Evolutionary conservation across 805 yeast genomes (phyloP), one percentile per base, ranked within the genome.

Genomic region (Babjeviella inositovora): DNA sequence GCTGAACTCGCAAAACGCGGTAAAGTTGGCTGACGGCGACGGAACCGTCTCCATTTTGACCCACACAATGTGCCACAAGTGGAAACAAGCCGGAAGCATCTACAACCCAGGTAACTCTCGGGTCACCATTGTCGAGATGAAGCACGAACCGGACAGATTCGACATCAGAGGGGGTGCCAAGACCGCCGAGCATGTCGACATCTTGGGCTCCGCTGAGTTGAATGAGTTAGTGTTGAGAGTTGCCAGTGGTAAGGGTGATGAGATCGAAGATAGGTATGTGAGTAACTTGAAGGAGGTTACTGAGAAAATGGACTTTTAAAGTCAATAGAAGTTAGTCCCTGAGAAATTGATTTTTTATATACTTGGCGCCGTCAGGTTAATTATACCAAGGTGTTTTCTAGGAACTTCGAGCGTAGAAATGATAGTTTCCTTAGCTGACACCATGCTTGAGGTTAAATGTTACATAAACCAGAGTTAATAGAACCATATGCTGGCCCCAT

Each of bases 101-200:
- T 79, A 60, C 47, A 90, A 90, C 43, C 98, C 98, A 2, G 93
- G 79, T 1, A 59, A 62, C 6, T 48, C 68, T 2, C 38, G 56
- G 11, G 92, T 87, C 11, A 85, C 68, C 12, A 60, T 84, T 23
- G 94, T 87, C 8, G 98, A 90, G 49, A 75, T 90, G 54, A 64
- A 67, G 37, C 95, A 90, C 39, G 92, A 85, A 41, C 98, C 98
- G 0, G 93, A 81, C 39, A 54, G 80, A 33, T 84, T 79, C 38
- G 98, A 90, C 50, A 79, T 90, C 16, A 64, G 98, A 33, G 98
- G 98, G 13, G 98, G 98, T 8, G 92, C 95, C 7, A 79, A 77
- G 43, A 87, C 96, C 1, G 96, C 97, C 1, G 98, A 90, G 38
- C 98, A 90, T 46, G 98, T 90, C 14, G 98, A 90, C 43, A 85